Evolutionary conservation across 768 basidiomycete genomes (phyloP), one percentile per base, ranked within the genome.

Genomic region (Panaeolus papilionaceus): DNA sequence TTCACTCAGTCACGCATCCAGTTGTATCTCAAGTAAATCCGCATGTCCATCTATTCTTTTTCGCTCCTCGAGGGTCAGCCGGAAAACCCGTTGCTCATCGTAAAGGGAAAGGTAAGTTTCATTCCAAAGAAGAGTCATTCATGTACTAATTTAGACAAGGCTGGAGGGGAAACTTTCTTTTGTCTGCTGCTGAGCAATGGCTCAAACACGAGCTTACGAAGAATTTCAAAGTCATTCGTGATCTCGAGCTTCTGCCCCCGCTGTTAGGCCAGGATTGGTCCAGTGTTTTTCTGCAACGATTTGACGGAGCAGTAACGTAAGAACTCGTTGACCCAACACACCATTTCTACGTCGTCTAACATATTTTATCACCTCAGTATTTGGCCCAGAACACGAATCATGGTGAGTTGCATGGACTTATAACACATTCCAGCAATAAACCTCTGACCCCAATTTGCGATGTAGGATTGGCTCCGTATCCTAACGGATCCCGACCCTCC

Each of bases 211-310:
- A 99, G 75, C 82, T 99, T 12, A 93, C 95, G 4, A 99, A 98
- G 83, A 98, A 98, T 75, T 96, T 97, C 85, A 95, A 94, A 81
- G 93, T 99, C 63, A 99, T 99, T 67, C 91, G 98, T 47, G 98
- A 99, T 76, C 85, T 99, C 1, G 98, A 99, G 75, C 86, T 99
- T 23, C 84, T 99, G 65, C 98, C 98, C n/a, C 91, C 95, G 67
- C 73, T 99, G 2, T 82, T 97, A 5, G 96, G 96, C 2, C 95
- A 86, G 75, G 97, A 99, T 76, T 99, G 97, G 97, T 95, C 94
- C 0, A 92, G 92, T 69, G 95, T 99, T 11, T 99, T 99, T 76
- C 81, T 99, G 62, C 98, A 99, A 77, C 87, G 94, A 62, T 98
- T 98, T 75, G 95, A 95, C 71, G 93, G 93, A 4, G 83, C 88